Percentiles rank a stretch among this genome's conserved stretches.
These are phyloP conservation scores for Coriolopsis trogii DNA, from an alignment of 1,284 basidiomycete species.

Conservation along the genomic window DNA sequence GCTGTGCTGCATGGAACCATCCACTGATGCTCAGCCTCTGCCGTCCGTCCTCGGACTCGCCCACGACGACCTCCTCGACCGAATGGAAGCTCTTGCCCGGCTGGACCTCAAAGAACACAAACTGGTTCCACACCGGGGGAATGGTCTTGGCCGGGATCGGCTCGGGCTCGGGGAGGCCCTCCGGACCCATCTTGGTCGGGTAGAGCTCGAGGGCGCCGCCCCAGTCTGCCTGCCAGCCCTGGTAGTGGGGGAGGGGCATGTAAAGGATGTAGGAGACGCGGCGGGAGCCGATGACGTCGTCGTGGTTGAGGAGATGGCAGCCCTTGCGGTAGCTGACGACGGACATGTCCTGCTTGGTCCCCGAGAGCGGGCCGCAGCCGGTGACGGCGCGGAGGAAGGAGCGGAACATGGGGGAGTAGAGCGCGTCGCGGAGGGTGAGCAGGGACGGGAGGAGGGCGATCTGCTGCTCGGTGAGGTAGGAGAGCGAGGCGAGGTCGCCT, in stretches of 20 bases:
- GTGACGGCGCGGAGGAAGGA: conserved; percentile 87
- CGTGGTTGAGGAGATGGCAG: conserved; percentile 95
- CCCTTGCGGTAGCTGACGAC: conserved; percentile 91
- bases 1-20: conserved; percentile 94
- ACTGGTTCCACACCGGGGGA: conserved; percentile 93
- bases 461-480: conserved; percentile 79
- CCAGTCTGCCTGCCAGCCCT: conserved; percentile 79
- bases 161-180: conserved; percentile 64
- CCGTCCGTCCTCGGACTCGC: conserved; percentile 65
- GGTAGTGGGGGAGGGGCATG: conserved; percentile 83
- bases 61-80: conserved; percentile 95
- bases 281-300: conserved; percentile 97
- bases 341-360: conserved; percentile 94
- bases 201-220: conserved; percentile 98
- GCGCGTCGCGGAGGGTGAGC: conserved; percentile 84
- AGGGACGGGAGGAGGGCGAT: conserved; percentile 80
- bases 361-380: conserved; percentile 91
- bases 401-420: conserved; percentile 90
- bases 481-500: conserved; percentile 93
- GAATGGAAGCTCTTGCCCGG: conserved; percentile 95
- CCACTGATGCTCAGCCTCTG: conserved; percentile 90
- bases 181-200: conserved; percentile 55
- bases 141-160: conserved; percentile 64
- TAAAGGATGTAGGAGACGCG: conserved; percentile 98
- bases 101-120: conserved; percentile 92